Conservation (phyloP, 495 filamentous ascomycete genomes). For the Xylaria cubensis region DNA sequence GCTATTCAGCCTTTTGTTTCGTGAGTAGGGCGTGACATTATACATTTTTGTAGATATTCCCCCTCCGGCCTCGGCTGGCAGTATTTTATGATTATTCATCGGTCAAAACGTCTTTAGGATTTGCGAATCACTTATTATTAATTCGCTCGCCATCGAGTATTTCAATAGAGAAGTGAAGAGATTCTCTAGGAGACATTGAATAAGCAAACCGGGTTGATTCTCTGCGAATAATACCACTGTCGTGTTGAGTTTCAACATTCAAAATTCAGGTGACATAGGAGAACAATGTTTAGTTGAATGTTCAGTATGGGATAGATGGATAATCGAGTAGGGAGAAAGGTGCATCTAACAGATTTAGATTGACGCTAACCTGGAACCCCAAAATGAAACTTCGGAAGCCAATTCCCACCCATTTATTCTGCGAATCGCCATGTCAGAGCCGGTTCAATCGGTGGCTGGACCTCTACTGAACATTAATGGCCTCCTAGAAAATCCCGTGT, state of each 20-base stretch:
- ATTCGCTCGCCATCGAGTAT: background rate
- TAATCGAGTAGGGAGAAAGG: background rate
- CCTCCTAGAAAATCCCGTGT: constrained; percentile 63
- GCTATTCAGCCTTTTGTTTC: background rate
- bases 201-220: background rate
- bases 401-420: background rate
- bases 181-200: background rate
- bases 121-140: background rate
- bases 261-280: background rate
- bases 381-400: background rate
- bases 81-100: constrained; percentile 6
- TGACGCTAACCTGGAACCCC: background rate
- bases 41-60: background rate
- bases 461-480: constrained; percentile 53
- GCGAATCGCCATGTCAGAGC: constrained; percentile 40
- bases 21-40: background rate
- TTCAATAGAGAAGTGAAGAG: background rate
- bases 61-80: background rate
- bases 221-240: background rate
- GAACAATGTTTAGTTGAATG: background rate
- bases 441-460: constrained; percentile 27
- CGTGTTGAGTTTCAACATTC: background rate
- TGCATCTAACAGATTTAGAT: background rate
- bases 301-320: background rate
- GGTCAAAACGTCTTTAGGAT: background rate